A percentile compares a stretch with the other conserved stretches of the same genome.
phyloP scores from a whole-genome alignment of 2,329 filamentous ascomycete species.

The Hypoxylon rubiginosum region DNA sequence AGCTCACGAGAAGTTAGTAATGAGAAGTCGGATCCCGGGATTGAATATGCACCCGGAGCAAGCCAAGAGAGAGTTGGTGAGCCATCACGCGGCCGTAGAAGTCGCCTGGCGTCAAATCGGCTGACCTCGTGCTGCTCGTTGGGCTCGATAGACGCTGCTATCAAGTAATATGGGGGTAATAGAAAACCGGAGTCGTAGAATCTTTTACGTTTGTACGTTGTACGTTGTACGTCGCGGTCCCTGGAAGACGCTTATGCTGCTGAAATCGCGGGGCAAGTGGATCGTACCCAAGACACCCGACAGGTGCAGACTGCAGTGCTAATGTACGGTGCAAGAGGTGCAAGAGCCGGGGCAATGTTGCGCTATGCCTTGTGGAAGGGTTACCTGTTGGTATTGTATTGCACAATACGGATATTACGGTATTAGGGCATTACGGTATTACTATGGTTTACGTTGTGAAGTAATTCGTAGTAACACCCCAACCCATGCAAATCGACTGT shows the following conservation, averaged over 20 bases:
- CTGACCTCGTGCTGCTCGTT: constrained; percentile 46
- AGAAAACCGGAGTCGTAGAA: constrained; percentile 45
- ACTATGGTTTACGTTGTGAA: constrained; percentile 35
- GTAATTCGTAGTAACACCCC: constrained; percentile 8
- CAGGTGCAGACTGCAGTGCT: constrained; percentile 26
- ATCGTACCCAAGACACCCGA: constrained; percentile 41
- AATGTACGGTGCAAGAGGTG: neutral
- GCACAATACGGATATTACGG: constrained; percentile 8
- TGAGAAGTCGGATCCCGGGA: constrained; percentile 41
- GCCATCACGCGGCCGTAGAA: constrained; percentile 47
- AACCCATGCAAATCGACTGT: neutral
- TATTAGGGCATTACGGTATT: constrained; percentile 23
- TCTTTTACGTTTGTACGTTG: constrained; percentile 42
- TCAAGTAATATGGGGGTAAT: constrained; percentile 55
- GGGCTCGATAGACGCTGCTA: constrained; percentile 46
- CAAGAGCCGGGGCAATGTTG: constrained; percentile 32
- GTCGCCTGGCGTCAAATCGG: constrained; percentile 49
- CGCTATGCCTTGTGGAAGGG: constrained; percentile 31
- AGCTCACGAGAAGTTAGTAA: constrained; percentile 43
- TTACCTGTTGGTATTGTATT: neutral
- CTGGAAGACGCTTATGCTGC: constrained; percentile 25
- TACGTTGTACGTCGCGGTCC: constrained; percentile 41
- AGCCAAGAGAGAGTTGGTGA: constrained; percentile 37
- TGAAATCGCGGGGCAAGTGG: constrained; percentile 48
- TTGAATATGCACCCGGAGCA: constrained; percentile 33